Base-by-base conservation (phyloP, 1,284 basidiomycete species). In the Pseudomicrostroma phylloplanum region DNA sequence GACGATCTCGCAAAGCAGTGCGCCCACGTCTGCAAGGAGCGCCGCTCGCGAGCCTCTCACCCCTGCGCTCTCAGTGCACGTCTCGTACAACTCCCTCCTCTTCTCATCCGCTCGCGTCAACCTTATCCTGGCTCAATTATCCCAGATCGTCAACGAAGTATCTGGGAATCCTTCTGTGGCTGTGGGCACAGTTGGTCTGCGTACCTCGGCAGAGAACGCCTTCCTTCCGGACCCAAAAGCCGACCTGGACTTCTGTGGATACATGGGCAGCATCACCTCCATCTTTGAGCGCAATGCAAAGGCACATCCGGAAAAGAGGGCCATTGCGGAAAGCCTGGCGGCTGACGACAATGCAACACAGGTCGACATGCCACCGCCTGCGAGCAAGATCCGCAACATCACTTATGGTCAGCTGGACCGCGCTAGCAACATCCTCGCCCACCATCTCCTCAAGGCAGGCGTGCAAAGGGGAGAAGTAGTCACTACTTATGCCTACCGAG, bases 401-500 rank as follows among this genome's bases (percentile, higher is more conserved):
- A 88, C 89, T 0, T 98, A 98, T 76, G 83, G 83, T 55, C 84
- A 88, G 65, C 91, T 98, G 68, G 86, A 91, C 63, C 85, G 85
- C 57, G 91, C 93, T 8, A 87, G 89, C 4, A 98, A 98, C 78
- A 84, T 94, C 19, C 84, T 98, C 8, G 90, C 96, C 0, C 94
- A 98, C 77, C 87, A 96, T 71, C 85, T 99, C 58, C 81, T 97
- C 58, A 85, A 88, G 72, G 86, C 86, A 17, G 94, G 94, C 13
- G 82, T 98, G 13, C 85, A 94, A 80, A 83, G 92, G 30, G 94
- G 94, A 70, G 96, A 99, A 72, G 92, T 98, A 21, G 92, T 98
- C 60, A 97, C 96, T 86, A 90, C 98, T n/a, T 99, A 98, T 78
- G 96, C 96, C 0, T 88, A 96, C 73, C 87, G 96, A 55, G 92